These are phyloP conservation scores for Kitagawia praeruptora DNA, from an alignment of 129 eudicot genomes.

Conservation along the genomic window DNA sequence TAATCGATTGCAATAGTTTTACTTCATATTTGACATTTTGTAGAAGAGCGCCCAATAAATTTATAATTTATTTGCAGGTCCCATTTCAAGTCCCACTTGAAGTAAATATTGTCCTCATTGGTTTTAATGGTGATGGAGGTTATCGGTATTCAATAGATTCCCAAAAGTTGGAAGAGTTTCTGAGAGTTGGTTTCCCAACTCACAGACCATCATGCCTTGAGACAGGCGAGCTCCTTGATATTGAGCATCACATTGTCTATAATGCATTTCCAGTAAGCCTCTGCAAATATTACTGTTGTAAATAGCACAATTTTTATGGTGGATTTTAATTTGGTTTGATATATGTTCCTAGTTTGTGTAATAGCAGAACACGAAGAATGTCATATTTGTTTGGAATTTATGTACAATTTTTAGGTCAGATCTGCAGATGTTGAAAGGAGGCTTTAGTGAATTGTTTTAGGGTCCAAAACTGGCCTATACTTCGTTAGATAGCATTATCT, in stretches of 20 bases:
- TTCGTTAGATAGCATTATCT: neutral
- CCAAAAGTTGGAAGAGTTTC: slow-evolving; percentile 76
- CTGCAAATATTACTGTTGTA: slow-evolving; percentile 6
- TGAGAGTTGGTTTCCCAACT: slow-evolving; percentile 70
- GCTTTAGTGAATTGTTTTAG: neutral
- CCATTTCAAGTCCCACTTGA: slow-evolving; percentile 99
- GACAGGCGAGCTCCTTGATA: slow-evolving; percentile 91
- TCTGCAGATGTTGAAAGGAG: neutral
- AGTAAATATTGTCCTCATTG: slow-evolving; percentile 83
- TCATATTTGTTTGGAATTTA: neutral
- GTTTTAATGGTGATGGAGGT: slow-evolving; percentile 96
- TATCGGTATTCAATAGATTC: slow-evolving; percentile 72
- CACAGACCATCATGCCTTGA: slow-evolving; percentile 93
- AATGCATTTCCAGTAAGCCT: slow-evolving; percentile 75
- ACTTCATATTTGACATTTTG: neutral
- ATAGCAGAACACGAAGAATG: no score
- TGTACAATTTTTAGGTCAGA: neutral
- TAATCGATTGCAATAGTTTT: neutral
- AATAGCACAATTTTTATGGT: neutral
- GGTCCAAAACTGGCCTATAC: neutral
- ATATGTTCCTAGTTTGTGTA: neutral
- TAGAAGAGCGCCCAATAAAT: neutral
- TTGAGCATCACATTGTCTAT: slow-evolving; percentile 94
- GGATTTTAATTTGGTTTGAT: neutral
- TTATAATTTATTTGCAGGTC: slow-evolving; percentile 47